phyloP scores from a whole-genome alignment of 108 stramenopile genomes.

The Cyclotella choctawhatcheeana region DNA sequence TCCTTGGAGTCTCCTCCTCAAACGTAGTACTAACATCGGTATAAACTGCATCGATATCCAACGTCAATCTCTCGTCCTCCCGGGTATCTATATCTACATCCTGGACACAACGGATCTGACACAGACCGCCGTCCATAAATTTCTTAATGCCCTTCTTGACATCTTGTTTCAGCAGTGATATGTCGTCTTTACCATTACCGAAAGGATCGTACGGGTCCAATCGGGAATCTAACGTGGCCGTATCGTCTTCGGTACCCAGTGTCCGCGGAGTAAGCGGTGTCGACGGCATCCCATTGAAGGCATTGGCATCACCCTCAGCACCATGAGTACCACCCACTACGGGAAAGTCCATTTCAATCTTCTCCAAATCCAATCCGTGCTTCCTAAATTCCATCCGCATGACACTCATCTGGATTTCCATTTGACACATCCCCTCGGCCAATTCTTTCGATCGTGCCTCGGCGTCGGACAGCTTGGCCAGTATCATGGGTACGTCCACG shows the following conservation, averaged over 20 bases:
- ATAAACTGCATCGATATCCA: conserved; percentile 12
- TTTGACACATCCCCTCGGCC: conserved; percentile 15
- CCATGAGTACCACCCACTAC: not conserved
- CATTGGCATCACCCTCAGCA: not conserved
- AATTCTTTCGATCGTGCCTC: conserved; percentile 13
- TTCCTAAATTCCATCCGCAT: conserved; percentile 22
- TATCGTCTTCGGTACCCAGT: conserved; percentile 15
- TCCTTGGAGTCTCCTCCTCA: no score
- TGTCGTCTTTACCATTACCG: not conserved
- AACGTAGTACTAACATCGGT: not conserved
- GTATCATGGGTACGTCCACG: conserved; percentile 46
- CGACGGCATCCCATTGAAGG: no score
- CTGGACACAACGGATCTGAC: conserved; percentile 7
- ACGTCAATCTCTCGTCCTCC: not conserved
- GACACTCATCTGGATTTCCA: conserved; percentile 20
- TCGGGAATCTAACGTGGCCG: conserved; percentile 8
- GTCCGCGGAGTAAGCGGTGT: not conserved
- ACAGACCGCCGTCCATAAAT: conserved; percentile 18
- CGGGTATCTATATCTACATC: not conserved
- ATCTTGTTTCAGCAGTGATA: conserved; percentile 21
- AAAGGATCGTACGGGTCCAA: conserved; percentile 20
- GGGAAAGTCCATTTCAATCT: conserved; percentile 7
- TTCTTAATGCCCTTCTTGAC: conserved; percentile 26
- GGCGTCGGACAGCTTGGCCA: conserved; percentile 37
- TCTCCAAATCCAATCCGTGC: conserved; percentile 19